These are phyloP conservation scores for Nicotiana attenuata DNA, from an alignment of 257 asterid species.

Conservation along the genomic window DNA sequence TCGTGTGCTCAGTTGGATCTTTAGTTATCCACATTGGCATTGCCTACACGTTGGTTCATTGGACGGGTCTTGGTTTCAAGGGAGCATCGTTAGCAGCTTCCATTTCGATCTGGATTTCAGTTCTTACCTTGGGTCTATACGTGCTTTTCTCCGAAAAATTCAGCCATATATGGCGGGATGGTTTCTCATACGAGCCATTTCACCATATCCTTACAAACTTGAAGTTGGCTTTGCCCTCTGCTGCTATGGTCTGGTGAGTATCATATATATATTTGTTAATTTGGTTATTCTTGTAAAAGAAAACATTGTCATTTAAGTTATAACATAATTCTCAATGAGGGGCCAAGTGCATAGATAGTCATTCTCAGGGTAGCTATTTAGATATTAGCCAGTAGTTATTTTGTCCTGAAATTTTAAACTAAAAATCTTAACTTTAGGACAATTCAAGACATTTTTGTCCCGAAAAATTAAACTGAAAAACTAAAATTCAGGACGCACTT, in stretches of 20 bases:
- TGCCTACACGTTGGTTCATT: constrained; percentile 37
- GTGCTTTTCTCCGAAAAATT: constrained; percentile 35
- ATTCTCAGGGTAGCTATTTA: too few relatives aligned
- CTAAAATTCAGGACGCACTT: too few relatives aligned
- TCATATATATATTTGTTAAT: background rate
- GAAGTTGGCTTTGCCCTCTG: constrained; percentile 66
- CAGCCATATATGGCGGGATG: constrained; percentile 40
- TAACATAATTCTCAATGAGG: too few relatives aligned
- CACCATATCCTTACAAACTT: constrained; percentile 21
- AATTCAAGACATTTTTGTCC: too few relatives aligned
- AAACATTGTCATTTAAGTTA: too few relatives aligned
- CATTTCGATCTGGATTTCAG: constrained; percentile 58
- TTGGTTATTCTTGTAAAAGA: background rate
- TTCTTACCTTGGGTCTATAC: constrained; percentile 33
- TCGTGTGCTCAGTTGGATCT: constrained; percentile 47
- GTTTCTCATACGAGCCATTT: constrained; percentile 42
- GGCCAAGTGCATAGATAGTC: too few relatives aligned
- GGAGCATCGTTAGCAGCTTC: constrained; percentile 70
- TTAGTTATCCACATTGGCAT: constrained; percentile 49
- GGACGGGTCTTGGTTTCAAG: constrained; percentile 37
- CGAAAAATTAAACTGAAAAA: too few relatives aligned
- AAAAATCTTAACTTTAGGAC: too few relatives aligned
- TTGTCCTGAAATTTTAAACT: too few relatives aligned
- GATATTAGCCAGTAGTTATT: too few relatives aligned
- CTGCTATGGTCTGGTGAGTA: constrained; percentile 73